Evolutionary conservation across 2,329 filamentous ascomycete species (phyloP).

Genomic region (Acephala macrosclerotiorum): DNA sequence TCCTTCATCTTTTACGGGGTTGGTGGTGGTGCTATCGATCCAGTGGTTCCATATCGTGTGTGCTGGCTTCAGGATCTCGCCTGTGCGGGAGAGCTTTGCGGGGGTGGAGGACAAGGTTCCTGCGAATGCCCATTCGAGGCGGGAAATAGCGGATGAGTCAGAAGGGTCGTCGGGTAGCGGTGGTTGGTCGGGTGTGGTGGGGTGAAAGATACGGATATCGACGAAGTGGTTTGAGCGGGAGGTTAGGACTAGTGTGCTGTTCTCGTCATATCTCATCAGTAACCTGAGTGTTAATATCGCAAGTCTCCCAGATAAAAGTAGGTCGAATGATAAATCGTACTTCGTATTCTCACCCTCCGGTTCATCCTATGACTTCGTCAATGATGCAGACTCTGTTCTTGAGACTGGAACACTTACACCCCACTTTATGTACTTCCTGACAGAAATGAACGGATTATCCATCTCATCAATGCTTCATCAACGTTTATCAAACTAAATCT

Average conservation of each 20-base stretch:
- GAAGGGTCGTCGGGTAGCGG: slow-evolving; percentile 9
- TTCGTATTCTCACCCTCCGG: slow-evolving; percentile 34
- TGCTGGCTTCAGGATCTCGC: slow-evolving; percentile 24
- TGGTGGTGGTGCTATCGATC: slow-evolving; percentile 37
- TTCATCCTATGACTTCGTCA: slow-evolving; percentile 27
- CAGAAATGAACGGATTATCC: slow-evolving; percentile 32
- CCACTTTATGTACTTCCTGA: slow-evolving; percentile 40
- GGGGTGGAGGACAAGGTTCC: slow-evolving; percentile 30
- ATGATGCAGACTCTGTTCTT: neutral
- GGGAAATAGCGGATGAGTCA: slow-evolving; percentile 18
- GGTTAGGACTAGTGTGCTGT: slow-evolving; percentile 43
- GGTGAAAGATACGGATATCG: slow-evolving; percentile 40
- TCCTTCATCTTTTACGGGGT: slow-evolving; percentile 42
- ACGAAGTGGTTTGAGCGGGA: slow-evolving; percentile 41
- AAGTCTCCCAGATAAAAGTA: neutral
- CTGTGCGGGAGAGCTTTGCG: slow-evolving; percentile 19
- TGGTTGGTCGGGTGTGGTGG: neutral
- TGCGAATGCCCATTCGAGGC: slow-evolving; percentile 44
- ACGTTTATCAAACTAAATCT: neutral
- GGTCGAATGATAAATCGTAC: slow-evolving; percentile 16
- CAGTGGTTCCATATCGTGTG: slow-evolving; percentile 42
- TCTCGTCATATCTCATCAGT: slow-evolving; percentile 1
- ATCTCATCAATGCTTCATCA: slow-evolving; percentile 5
- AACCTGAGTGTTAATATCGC: neutral
- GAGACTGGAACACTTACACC: slow-evolving; percentile 29